Evolutionary conservation across 2,329 filamentous ascomycete genomes (phyloP).

Genomic region (Coniella lustricola): DNA sequence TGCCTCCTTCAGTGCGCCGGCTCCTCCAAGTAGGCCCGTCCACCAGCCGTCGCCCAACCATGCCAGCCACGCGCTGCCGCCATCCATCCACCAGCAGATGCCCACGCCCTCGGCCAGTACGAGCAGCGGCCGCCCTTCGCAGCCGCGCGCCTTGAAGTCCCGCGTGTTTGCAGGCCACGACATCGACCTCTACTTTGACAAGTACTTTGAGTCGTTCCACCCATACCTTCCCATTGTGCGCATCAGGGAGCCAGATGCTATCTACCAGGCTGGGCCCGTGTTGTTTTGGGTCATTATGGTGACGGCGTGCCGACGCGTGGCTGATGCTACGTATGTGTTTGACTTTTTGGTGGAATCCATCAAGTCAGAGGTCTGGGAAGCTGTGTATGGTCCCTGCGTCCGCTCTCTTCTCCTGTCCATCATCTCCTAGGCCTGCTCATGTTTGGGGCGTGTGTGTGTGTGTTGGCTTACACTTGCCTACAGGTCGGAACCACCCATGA

Average conservation of each 20-base stretch:
- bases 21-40: conserved; percentile 7
- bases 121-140: conserved; percentile 21
- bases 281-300: conserved; percentile 51
- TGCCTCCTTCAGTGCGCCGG: conserved; percentile 18
- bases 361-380: conserved; percentile 37
- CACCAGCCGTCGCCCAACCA: conserved; percentile 3
- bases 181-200: conserved; percentile 49
- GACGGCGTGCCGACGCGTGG: conserved; percentile 42
- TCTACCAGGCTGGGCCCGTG: conserved; percentile 39
- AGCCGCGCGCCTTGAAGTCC: conserved; percentile 39
- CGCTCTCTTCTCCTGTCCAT: neutral
- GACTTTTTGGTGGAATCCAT: conserved; percentile 41
- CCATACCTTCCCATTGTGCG: conserved; percentile 46
- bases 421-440: neutral
- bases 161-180: conserved; percentile 44
- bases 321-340: conserved; percentile 34
- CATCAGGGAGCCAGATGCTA: conserved; percentile 41
- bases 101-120: conserved; percentile 23
- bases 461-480: neutral
- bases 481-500: conserved; percentile 32
- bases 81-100: conserved; percentile 19
- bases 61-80: conserved; percentile 16
- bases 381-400: conserved; percentile 25
- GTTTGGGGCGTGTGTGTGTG: neutral
- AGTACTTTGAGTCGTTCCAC: conserved; percentile 47